Base-by-base conservation (phyloP, 495 filamentous ascomycete genomes). In the Penicillium fimorum region DNA sequence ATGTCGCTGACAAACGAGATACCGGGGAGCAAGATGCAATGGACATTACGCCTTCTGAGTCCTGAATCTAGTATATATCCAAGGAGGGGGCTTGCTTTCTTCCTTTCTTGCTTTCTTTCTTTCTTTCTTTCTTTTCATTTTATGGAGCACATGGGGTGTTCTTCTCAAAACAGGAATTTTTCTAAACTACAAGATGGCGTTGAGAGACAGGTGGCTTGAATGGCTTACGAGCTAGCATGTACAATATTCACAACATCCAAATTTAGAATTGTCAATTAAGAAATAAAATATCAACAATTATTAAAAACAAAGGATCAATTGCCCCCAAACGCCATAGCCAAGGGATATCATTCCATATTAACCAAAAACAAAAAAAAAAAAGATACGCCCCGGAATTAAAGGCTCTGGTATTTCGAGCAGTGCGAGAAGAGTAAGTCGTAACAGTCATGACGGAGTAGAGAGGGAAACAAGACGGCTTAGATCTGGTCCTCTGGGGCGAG, bases 401-500 rank as follows among this genome's bases (percentile, higher is more conserved):
- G 46, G 37, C 5, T 37, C 11, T 17, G 7, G 52, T 54, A 54
- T 46, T 18, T 27, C 32, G 38, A 48, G 59, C 48, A 40, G 29
- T 35, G 24, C 17, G 42, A 32, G 37, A 52, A 57, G 60, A 52
- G 5, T 50, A 59, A 55, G 57, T 65, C 65, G 45, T 67, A 56
- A 64, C 38, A 41, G 50, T 66, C 66, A 50, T 67, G 42, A 58
- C 44, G 8, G 27, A 0, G 4, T 4, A 53, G 10, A 44, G 37
- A 29, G 20, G 37, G 33, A 24, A 33, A 48, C 41, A 8, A 52
- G 9, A 18, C 20, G 2, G 3, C 2, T 62, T 67, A 79, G 20
- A 77, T 62, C 42, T 82, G 76, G n/a, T 74, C 76, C 60, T 83
- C 82, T 12, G 81, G 78, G 22, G 70, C 78, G 59, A 84, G 60